These are phyloP conservation scores for Didymella segeticola DNA, from an alignment of 2,329 filamentous ascomycete genomes.

Conservation along the genomic window DNA sequence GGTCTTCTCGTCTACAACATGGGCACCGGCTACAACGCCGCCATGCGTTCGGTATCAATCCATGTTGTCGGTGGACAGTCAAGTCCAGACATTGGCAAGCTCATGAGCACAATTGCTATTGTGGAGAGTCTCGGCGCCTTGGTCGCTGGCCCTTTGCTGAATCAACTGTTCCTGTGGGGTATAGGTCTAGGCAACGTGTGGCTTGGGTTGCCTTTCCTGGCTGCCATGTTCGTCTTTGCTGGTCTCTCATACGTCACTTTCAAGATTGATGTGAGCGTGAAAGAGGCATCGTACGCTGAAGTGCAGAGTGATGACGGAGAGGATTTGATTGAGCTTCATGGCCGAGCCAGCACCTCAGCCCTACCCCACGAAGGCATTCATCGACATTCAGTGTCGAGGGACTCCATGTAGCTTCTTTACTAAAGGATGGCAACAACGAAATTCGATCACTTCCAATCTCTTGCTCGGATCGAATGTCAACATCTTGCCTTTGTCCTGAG, in stretches of 20 bases:
- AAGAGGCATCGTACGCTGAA: slow-evolving; percentile 28
- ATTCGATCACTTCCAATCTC: background rate
- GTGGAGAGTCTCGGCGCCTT: slow-evolving; percentile 57
- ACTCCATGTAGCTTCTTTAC: background rate
- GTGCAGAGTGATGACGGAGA: slow-evolving; percentile 25
- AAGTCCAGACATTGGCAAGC: slow-evolving; percentile 52
- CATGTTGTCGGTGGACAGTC: slow-evolving; percentile 56
- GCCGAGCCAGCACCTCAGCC: slow-evolving; percentile 22
- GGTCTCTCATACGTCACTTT: slow-evolving; percentile 38
- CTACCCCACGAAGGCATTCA: slow-evolving; percentile 9
- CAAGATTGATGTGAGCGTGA: slow-evolving; percentile 34
- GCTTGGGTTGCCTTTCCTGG: slow-evolving; percentile 56
- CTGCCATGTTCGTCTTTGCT: slow-evolving; percentile 31
- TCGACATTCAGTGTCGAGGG: slow-evolving; percentile 13
- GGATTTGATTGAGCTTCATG: slow-evolving; percentile 8
- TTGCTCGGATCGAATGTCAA: too few species aligned
- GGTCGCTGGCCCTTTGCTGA: slow-evolving; percentile 56
- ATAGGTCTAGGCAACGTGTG: slow-evolving; percentile 55
- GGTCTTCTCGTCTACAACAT: slow-evolving; percentile 57
- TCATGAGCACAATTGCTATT: slow-evolving; percentile 59
- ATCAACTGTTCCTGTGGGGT: slow-evolving; percentile 55
- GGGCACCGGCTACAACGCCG: slow-evolving; percentile 56
- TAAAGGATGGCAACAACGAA: background rate
- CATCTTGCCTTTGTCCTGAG: too few species aligned
- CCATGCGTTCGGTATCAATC: slow-evolving; percentile 57